These are phyloP conservation scores for Aurantiochytrium sp. DNA, from an alignment of 108 stramenopile genomes.

Conservation along the genomic window DNA sequence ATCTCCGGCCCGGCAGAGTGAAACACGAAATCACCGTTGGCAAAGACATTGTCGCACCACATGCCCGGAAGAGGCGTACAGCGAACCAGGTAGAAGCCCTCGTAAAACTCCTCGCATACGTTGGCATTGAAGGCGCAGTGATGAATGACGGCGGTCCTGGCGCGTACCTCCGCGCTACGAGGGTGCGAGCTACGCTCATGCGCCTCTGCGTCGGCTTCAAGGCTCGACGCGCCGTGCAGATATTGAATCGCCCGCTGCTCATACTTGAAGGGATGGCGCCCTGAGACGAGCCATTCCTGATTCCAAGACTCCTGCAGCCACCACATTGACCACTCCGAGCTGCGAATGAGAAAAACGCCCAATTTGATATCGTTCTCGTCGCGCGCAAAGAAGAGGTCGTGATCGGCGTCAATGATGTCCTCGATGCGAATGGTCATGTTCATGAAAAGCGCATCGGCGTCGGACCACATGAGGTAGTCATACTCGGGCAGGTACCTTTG, in stretches of 20 bases:
- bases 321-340: background rate
- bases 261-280: background rate
- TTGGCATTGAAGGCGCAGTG: background rate
- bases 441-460: background rate
- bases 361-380: background rate
- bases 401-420: background rate
- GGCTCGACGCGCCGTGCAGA: background rate
- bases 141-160: background rate
- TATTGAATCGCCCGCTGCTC: conserved; percentile 1
- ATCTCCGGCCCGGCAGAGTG: background rate
- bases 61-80: background rate
- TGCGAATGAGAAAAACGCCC: background rate
- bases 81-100: background rate
- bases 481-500: background rate
- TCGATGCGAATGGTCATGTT: background rate
- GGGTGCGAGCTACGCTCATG: background rate
- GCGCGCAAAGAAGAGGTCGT: background rate
- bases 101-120: background rate
- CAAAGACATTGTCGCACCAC: background rate
- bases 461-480: background rate
- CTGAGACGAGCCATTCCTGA: background rate
- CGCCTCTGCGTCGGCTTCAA: background rate
- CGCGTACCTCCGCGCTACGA: background rate
- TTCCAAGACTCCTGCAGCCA: background rate
- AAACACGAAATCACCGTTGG: background rate